Evolutionary conservation across 441 rosid genomes (phyloP), one percentile per base, ranked within the genome.

Genomic region (Erodium trifolium): DNA sequence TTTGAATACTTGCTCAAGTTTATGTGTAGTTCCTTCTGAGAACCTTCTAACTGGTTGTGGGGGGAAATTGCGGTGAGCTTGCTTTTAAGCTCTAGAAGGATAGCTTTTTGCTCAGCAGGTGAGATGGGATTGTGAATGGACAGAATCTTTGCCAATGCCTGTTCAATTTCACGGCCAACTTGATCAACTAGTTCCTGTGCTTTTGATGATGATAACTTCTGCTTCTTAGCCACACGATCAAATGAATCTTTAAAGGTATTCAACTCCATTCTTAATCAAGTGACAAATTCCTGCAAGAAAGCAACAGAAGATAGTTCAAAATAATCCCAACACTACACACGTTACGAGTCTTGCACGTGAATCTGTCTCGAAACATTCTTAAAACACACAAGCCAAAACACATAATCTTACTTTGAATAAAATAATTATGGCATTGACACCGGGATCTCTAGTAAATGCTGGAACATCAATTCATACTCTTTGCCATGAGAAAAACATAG

Each of bases 151-250:
- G 68, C 75, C 27, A 80, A 34, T 6, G 86, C 72, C 67, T 78
- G 76, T 14, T 72, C 79, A 35, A 84, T 77, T 78, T 84, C 87
- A 69, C 71, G 82, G 41, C 71, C 41, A 14, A 86, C 60, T 68
- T 71, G 73, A 27, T 79, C 82, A 37, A 81, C 71, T 70, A 80
- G 73, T 82, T 84, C 86, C 10, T 80, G 80, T 23, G 80, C 65
- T 76, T 80, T 82, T 60, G 70, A 81, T 63, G 68, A 70, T 11
- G 84, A 81, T 64, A 86, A 72, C 70, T 82, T 86, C 74, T 84
- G 91, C 77, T 82, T 86, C 77, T 76, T 86, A 3, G 84, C 60
- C 43, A 86, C 82, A 49, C 87, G 86, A 73, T 84, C 90, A 75
- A 86, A 86, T 67, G 86, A 87, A 75, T 86, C 87, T 39, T 72